phyloP scores from a whole-genome alignment of 352 stramenopile genomes.

The Bremia lactucae region DNA sequence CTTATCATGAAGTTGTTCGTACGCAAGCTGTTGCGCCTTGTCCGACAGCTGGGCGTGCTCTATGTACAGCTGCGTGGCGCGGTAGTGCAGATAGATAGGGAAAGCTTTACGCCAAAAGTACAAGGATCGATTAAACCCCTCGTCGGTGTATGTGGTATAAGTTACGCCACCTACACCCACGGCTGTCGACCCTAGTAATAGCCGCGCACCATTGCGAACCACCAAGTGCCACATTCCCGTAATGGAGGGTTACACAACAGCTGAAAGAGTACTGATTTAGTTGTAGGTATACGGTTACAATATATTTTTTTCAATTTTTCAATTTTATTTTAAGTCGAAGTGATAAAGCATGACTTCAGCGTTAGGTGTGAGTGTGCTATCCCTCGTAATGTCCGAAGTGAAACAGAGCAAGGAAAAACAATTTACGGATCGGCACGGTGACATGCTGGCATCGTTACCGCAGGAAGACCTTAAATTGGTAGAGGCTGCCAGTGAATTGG shows the following conservation, averaged over 20 bases:
- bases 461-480: slow-evolving; percentile 33
- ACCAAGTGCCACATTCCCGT: slow-evolving; percentile 29
- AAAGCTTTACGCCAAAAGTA: slow-evolving; percentile 85
- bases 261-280: neutral
- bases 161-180: slow-evolving; percentile 34
- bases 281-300: no score
- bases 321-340: no score
- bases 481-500: slow-evolving; percentile 44
- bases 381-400: slow-evolving; percentile 29
- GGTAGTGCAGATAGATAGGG: slow-evolving; percentile 81
- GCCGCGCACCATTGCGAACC: slow-evolving; percentile 41
- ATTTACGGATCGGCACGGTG: slow-evolving; percentile 30
- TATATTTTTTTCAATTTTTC: neutral
- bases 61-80: slow-evolving; percentile 65
- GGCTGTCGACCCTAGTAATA: slow-evolving; percentile 46
- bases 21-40: slow-evolving; percentile 50
- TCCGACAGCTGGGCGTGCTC: slow-evolving; percentile 33
- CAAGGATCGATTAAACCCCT: slow-evolving; percentile 68
- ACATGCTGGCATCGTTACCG: slow-evolving; percentile 34
- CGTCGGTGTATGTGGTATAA: slow-evolving; percentile 54
- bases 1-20: slow-evolving; percentile 64
- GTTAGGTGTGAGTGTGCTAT: slow-evolving; percentile 30
- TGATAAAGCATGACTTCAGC: slow-evolving; percentile 18
- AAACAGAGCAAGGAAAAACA: slow-evolving; percentile 19
- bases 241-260: neutral